phyloP scores from a whole-genome alignment of 176 grass and related monocot genomes.

The Cymbopogon citratus region DNA sequence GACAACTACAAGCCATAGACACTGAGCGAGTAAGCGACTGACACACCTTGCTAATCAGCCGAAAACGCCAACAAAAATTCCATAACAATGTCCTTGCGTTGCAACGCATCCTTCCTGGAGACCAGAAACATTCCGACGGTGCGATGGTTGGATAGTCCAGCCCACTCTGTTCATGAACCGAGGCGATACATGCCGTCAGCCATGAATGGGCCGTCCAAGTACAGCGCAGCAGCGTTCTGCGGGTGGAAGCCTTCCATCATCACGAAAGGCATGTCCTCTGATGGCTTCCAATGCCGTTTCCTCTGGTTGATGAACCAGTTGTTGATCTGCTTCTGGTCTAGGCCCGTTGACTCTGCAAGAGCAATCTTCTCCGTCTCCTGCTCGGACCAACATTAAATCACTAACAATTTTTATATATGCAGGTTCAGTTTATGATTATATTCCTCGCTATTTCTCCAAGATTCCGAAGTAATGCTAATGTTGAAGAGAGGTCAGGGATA shows the following conservation, averaged over 20 bases:
- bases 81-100: slow-evolving; percentile 37
- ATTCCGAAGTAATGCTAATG: not conserved
- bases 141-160: not conserved
- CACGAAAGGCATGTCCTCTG: slow-evolving; percentile 65
- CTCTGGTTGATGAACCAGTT: slow-evolving; percentile 89
- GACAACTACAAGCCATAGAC: slow-evolving; percentile 45
- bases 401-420: not conserved
- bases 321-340: slow-evolving; percentile 83
- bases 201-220: slow-evolving; percentile 59
- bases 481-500: not conserved
- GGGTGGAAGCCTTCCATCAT: slow-evolving; percentile 72
- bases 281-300: slow-evolving; percentile 70
- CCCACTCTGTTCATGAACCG: slow-evolving; percentile 22
- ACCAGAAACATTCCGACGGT: not conserved
- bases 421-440: not conserved
- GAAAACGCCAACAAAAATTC: slow-evolving; percentile 20
- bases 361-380: slow-evolving; percentile 70
- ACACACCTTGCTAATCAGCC: slow-evolving; percentile 4
- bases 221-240: slow-evolving; percentile 37
- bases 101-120: slow-evolving; percentile 16
- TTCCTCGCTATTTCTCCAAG: not conserved
- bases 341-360: slow-evolving; percentile 52
- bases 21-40: not conserved
- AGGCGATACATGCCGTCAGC: slow-evolving; percentile 53
- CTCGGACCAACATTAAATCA: not conserved